phyloP scores from a whole-genome alignment of 2,329 filamentous ascomycete species.

The Paramyrothecium sp. region DNA sequence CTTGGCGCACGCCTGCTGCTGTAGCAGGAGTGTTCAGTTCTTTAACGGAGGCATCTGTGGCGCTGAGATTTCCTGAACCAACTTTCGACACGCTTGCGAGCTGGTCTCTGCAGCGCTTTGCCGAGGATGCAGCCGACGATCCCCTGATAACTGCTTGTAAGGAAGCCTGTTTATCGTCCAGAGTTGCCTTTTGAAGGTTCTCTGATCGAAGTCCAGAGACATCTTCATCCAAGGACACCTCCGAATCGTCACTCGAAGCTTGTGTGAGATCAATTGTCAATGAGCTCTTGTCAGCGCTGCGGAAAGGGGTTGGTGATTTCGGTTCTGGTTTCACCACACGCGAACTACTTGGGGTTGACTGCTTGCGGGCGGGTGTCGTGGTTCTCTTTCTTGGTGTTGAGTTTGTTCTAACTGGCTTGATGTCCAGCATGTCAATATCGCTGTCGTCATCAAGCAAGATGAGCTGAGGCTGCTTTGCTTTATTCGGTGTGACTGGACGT shows the following conservation, averaged over 20 bases:
- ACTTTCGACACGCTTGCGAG: too few relatives aligned
- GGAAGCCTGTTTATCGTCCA: not conserved
- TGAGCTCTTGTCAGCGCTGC: not conserved
- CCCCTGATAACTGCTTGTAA: not conserved
- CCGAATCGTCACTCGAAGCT: not conserved
- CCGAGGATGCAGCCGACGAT: not conserved
- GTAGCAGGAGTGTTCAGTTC: too few relatives aligned
- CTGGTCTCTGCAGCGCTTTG: too few relatives aligned
- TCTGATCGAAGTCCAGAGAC: not conserved
- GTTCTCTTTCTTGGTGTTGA: not conserved
- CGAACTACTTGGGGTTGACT: not conserved
- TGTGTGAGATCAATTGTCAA: not conserved
- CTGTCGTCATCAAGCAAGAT: not conserved
- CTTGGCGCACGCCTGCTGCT: too few relatives aligned
- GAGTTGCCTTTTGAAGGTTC: too few relatives aligned
- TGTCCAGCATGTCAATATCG: not conserved
- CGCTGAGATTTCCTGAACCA: too few relatives aligned
- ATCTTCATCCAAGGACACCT: not conserved
- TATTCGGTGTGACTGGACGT: not conserved
- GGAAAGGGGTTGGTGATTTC: not conserved
- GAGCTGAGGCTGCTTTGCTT: not conserved
- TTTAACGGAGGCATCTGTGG: too few relatives aligned
- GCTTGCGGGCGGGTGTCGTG: not conserved
- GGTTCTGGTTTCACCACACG: not conserved
- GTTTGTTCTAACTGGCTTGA: not conserved